Percentiles rank a stretch among this genome's conserved stretches.
phyloP scores from a whole-genome alignment of 1,284 basidiomycete species.

The Grifola frondosa region DNA sequence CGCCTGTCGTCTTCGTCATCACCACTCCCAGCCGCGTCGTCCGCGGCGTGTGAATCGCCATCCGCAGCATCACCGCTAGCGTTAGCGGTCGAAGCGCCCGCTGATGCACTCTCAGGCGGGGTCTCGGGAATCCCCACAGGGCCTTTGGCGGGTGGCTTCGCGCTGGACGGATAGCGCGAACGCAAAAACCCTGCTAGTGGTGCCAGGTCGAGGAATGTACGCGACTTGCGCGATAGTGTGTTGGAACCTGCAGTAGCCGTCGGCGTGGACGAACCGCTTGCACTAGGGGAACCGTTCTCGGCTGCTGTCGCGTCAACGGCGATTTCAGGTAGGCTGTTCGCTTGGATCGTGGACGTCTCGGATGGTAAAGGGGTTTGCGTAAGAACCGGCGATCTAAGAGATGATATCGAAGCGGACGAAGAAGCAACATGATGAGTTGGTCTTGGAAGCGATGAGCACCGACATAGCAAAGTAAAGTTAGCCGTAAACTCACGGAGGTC shows the following conservation, averaged over 20 bases:
- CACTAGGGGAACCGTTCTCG: slow-evolving; percentile 8
- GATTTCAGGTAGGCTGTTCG: slow-evolving; percentile 8
- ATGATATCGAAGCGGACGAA: slow-evolving; percentile 25
- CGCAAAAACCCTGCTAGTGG: slow-evolving; percentile 66
- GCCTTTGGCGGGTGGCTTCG: slow-evolving; percentile 28
- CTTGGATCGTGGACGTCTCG: slow-evolving; percentile 9
- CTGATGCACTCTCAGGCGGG: slow-evolving; percentile 2
- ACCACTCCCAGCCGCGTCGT: slow-evolving; percentile 8
- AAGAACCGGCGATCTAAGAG: slow-evolving; percentile 28
- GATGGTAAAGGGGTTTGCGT: slow-evolving; percentile 21
- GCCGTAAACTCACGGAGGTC: slow-evolving; percentile 40
- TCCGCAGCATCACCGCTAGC: slow-evolving; percentile 26
- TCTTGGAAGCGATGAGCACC: slow-evolving; percentile 14
- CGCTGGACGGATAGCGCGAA: slow-evolving; percentile 51
- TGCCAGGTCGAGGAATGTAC: slow-evolving; percentile 54
- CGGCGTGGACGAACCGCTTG: slow-evolving; percentile 57
- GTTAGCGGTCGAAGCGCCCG: slow-evolving; percentile 1
- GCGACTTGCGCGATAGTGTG: slow-evolving; percentile 38
- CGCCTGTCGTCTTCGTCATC: slow-evolving; percentile 55
- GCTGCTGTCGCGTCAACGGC: neutral
- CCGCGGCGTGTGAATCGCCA: slow-evolving; percentile 18
- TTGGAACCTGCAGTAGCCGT: slow-evolving; percentile 33
- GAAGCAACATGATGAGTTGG: slow-evolving; percentile 18
- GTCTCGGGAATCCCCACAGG: slow-evolving; percentile 25
- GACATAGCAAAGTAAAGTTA: neutral